Conservation (phyloP, 352 stramenopile species). For the Albugo candida region DNA sequence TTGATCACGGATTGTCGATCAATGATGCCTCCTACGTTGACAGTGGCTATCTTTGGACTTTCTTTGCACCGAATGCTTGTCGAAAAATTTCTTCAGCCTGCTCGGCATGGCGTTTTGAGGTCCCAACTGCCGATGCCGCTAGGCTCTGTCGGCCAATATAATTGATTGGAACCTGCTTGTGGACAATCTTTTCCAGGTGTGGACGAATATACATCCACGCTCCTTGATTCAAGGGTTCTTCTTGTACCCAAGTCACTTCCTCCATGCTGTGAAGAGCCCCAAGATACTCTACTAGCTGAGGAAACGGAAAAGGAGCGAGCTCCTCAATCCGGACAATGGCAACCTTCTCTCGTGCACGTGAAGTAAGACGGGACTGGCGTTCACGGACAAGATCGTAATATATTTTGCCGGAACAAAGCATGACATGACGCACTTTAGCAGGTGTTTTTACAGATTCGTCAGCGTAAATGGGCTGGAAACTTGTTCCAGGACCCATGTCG, state of each 20-base stretch:
- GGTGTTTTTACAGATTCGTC: slow-evolving; percentile 26
- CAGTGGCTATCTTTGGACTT: too few species aligned
- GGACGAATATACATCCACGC: slow-evolving; percentile 47
- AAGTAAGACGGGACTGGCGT: slow-evolving; percentile 10
- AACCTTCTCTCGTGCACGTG: slow-evolving; percentile 20
- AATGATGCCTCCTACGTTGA: too few species aligned
- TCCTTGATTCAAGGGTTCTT: slow-evolving; percentile 68
- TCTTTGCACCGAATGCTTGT: slow-evolving; percentile 18
- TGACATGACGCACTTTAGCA: slow-evolving; percentile 37
- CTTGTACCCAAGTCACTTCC: slow-evolving; percentile 59
- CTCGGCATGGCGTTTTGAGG: slow-evolving; percentile 47
- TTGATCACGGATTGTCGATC: too few species aligned
- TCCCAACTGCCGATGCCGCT: slow-evolving; percentile 40
- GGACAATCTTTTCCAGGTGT: slow-evolving; percentile 51
- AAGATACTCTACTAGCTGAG: slow-evolving; percentile 28
- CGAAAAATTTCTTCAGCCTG: slow-evolving; percentile 43
- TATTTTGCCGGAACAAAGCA: slow-evolving; percentile 72
- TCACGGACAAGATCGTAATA: slow-evolving; percentile 72
- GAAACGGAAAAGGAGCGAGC: slow-evolving; percentile 68
- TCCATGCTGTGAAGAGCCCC: slow-evolving; percentile 16
- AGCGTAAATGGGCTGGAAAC: slow-evolving; percentile 45
- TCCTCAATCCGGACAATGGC: slow-evolving; percentile 65
- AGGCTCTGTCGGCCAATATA: slow-evolving; percentile 60
- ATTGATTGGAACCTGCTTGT: slow-evolving; percentile 32
- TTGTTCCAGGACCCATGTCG: slow-evolving; percentile 31